Evolutionary conservation across 345 rosid genomes (phyloP).

Genomic region (Clausena lansium): DNA sequence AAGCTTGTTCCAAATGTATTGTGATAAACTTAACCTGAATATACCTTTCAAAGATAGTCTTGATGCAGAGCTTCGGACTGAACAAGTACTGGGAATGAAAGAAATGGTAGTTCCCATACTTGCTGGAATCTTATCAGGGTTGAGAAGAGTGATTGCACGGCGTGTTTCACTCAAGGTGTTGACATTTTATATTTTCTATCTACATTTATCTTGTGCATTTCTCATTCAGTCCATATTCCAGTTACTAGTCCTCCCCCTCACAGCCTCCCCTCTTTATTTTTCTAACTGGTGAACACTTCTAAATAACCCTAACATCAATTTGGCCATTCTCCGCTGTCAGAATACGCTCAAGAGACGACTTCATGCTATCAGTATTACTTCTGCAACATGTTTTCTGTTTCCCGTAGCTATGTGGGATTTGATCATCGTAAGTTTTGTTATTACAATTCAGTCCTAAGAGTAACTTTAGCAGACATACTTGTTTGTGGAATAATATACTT

Average conservation of each 20-base stretch:
- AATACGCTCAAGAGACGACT: slow-evolving; percentile 90
- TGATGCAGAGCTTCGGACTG: slow-evolving; percentile 45
- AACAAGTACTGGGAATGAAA: slow-evolving; percentile 62
- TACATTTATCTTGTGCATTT: slow-evolving; percentile 4
- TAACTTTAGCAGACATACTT: neutral
- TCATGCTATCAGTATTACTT: slow-evolving; percentile 80
- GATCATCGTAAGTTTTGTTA: slow-evolving; percentile 61
- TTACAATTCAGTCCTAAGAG: slow-evolving; percentile 6
- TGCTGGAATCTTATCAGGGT: slow-evolving; percentile 92
- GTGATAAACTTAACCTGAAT: slow-evolving; percentile 55
- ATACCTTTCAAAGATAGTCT: slow-evolving; percentile 59
- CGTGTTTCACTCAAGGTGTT: slow-evolving; percentile 93
- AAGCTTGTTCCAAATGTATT: slow-evolving; percentile 15
- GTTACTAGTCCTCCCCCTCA: neutral
- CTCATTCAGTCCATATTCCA: neutral
- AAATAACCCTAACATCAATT: neutral
- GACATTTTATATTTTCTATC: slow-evolving; percentile 12
- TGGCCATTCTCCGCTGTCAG: slow-evolving; percentile 34
- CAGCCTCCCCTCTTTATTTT: neutral
- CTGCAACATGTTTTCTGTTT: slow-evolving; percentile 88
- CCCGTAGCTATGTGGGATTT: slow-evolving; percentile 99
- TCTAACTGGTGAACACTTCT: neutral
- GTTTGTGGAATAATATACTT: slow-evolving; percentile 5
- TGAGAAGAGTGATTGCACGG: slow-evolving; percentile 90
- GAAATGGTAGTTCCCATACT: slow-evolving; percentile 76